Evolutionary conservation across 345 rosid species (phyloP), one percentile per base, ranked within the genome.

Genomic region (Abelmoschus esculentus): DNA sequence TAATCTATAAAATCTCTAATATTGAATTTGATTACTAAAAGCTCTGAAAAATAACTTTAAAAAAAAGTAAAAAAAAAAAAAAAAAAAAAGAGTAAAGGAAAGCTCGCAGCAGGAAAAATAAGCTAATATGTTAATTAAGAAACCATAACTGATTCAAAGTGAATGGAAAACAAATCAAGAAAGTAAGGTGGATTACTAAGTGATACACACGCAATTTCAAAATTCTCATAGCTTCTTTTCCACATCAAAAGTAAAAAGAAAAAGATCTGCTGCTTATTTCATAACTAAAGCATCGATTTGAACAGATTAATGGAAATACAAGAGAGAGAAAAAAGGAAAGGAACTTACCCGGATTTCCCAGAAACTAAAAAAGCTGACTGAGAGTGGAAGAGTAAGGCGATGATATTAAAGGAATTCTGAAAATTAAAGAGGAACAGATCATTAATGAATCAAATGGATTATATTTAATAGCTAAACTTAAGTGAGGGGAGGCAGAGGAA

Each of bases 261-360:
- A 42, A 32, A 8, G 22, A 67, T 34, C 19, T 13, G 17, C 28
- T n/a, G 67, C 34, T 55, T 65, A 7, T 55, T 44, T 56, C 46
- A 49, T 17, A 17, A 73, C 10, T 49, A 36, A 69, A 57, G 62
- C 36, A 73, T 44, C 7, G 5, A 36, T 44, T 38, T 49, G 17
- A 38, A 38, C 8, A 28, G 38, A 19, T 2, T 7, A 47, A 54
- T 44, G 10, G 3, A 31, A 17, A 58, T 26, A 9, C 12, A 12
- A 4, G 1, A 7, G 26, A 10, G 3, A 3, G 26, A 3, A 12
- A 12, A 46, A 66, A 59, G 56, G 36, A 52, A 26, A 74, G 47
- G 67, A 34, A 64, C 69, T 42, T 60, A 79, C 85, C 83, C 11
- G 70, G 72, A 59, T 46, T 36, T 42, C 58, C 49, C 66, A 67